Conservation (phyloP, 139 green algal species). For the Microglena sp. region DNA sequence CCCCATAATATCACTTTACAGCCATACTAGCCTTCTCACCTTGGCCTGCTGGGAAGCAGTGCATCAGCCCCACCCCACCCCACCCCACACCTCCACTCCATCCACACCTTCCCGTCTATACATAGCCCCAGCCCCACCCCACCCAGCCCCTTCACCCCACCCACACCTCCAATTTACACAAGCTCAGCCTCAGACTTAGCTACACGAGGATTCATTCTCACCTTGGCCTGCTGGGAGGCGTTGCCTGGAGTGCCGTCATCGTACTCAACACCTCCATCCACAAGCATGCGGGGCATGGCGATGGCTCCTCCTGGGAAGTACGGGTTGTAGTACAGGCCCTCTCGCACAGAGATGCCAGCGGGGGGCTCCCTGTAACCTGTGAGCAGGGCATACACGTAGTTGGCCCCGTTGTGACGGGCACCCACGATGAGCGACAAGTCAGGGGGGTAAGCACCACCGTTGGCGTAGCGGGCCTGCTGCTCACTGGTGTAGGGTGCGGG, state of each 20-base stretch:
- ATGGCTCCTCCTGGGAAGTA: slow-evolving; percentile 99
- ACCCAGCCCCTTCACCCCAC: too few species aligned
- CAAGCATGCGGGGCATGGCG: slow-evolving; percentile 98
- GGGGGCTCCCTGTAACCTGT: slow-evolving; percentile 94
- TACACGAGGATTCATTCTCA: too few species aligned
- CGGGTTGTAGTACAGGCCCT: slow-evolving; percentile 99
- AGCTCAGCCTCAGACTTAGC: too few species aligned
- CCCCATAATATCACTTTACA: too few species aligned
- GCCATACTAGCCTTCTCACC: too few species aligned
- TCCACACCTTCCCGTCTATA: slow-evolving; percentile 91
- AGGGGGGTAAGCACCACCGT: slow-evolving; percentile 96
- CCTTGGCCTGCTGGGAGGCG: slow-evolving; percentile 90
- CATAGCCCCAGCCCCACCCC: too few species aligned
- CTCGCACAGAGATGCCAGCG: slow-evolving; percentile 78
- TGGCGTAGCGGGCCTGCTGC: slow-evolving; percentile 82
- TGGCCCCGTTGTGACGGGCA: slow-evolving; percentile 89
- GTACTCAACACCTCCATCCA: slow-evolving; percentile 93
- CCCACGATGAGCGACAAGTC: slow-evolving; percentile 95
- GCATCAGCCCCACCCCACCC: slow-evolving; percentile 77
- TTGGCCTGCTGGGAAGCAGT: slow-evolving; percentile 93
- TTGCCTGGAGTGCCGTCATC: slow-evolving; percentile 91
- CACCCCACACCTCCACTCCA: slow-evolving; percentile 99
- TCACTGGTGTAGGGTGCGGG: slow-evolving; percentile 87
- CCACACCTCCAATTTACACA: too few species aligned
- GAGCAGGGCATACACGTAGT: slow-evolving; percentile 97